Evolutionary conservation across 345 rosid genomes (phyloP), one percentile per base, ranked within the genome.

Genomic region (Eucalyptus sp.): DNA sequence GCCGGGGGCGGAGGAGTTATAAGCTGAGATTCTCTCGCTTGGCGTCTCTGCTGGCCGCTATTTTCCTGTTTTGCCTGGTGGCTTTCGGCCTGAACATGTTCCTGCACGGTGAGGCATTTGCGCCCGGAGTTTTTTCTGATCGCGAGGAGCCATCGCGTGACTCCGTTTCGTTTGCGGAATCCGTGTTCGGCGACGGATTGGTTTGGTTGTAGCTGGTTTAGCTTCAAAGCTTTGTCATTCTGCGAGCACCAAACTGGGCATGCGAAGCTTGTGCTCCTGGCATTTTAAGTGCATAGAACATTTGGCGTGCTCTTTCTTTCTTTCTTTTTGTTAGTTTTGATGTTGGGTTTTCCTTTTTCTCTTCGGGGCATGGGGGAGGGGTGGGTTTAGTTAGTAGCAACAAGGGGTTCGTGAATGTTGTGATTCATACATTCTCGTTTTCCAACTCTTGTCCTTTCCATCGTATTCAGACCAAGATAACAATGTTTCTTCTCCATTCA

Each of bases 71-170:
- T 51, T 94, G 91, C 91, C 91, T 94, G 43, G 90, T 92, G 16
- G 85, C 94, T 89, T 94, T 95, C 86, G 94, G 94, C 83, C 88
- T 94, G 56, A 96, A 94, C 89, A 90, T 94, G 37, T 90, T 92
- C 51, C 90, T 93, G 89, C 93, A 94, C 50, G 98, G 97, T 97
- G 90, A 94, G 95, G 88, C 90, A 86, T 66, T 7, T 18, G 41
- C 33, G 48, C 86, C 84, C 43, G 33, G 60, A 76, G 33, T 87
- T 27, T 31, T 86, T n/a, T 31, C 37, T 44, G 27, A 52, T 48
- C 56, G 15, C 31, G 29, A 49, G 79, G 79, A 66, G 31, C 22
- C 10, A 20, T 66, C 20, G 20, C 2, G 25, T 68, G 5, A 68
- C 43, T 68, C 80, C n/a, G 25, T 68, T 68, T 17, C 80, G 41